These are phyloP conservation scores for Coleophoma eucalyptorum DNA, from an alignment of 2,329 filamentous ascomycete species.

Conservation along the genomic window DNA sequence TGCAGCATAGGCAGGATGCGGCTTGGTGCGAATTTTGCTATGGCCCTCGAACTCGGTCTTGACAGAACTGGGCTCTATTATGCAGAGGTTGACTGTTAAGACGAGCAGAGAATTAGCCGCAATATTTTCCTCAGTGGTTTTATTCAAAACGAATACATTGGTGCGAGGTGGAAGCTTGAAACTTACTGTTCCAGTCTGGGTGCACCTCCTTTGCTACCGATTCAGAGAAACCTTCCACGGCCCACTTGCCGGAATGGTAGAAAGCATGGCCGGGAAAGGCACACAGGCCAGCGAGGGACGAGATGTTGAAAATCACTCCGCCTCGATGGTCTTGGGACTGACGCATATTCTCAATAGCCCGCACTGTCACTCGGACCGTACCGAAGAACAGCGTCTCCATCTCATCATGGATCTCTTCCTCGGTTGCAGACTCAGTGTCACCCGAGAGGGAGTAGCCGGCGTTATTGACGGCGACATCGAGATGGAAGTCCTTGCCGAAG, in stretches of 20 bases:
- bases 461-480: slow-evolving; percentile 60
- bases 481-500: slow-evolving; percentile 42
- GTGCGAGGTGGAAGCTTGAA: slow-evolving; percentile 15
- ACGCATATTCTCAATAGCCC: slow-evolving; percentile 34
- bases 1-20: slow-evolving; percentile 20
- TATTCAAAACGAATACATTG: slow-evolving; percentile 6
- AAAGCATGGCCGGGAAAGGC: slow-evolving; percentile 32
- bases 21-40: slow-evolving; percentile 17
- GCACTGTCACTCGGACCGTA: slow-evolving; percentile 32
- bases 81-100: slow-evolving; percentile 34
- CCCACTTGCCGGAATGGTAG: slow-evolving; percentile 38
- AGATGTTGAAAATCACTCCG: slow-evolving; percentile 36
- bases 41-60: slow-evolving; percentile 36
- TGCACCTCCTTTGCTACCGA: slow-evolving; percentile 30
- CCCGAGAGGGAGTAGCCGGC: slow-evolving; percentile 52
- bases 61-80: slow-evolving; percentile 37
- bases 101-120: slow-evolving; percentile 28
- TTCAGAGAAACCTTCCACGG: slow-evolving; percentile 33
- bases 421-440: slow-evolving; percentile 43
- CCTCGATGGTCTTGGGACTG: slow-evolving; percentile 27
- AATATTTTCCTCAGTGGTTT: slow-evolving; percentile 1
- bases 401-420: slow-evolving; percentile 28
- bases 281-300: slow-evolving; percentile 32
- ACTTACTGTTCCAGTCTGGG: slow-evolving; percentile 31
- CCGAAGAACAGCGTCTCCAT: slow-evolving; percentile 43